phyloP scores from a whole-genome alignment of 129 eudicot species.

The Logfia minima region DNA sequence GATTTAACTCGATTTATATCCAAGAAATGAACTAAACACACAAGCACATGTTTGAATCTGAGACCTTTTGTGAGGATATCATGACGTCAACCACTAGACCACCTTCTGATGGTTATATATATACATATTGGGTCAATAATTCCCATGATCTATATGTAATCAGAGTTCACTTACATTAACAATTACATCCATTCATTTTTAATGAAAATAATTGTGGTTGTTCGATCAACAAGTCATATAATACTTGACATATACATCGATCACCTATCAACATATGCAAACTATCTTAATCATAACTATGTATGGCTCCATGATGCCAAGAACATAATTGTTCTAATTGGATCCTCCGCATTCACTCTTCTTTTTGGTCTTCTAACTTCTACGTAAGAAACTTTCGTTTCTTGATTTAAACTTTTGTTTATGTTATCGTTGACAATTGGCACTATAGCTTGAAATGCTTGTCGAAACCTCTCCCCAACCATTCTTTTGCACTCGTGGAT shows the following conservation, averaged over 20 bases:
- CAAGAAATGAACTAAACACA: neutral
- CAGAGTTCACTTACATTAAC: neutral
- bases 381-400: conserved; percentile 17
- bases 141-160: conserved; percentile 1
- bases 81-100: no score
- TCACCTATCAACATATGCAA: neutral
- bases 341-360: conserved; percentile 49
- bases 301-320: conserved; percentile 81
- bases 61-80: no score
- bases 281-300: conserved; percentile 10
- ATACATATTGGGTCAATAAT: neutral
- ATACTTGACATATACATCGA: conserved; percentile 1
- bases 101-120: no score
- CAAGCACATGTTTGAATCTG: no score
- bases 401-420: neutral
- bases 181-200: neutral
- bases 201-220: conserved; percentile 20
- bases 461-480: conserved; percentile 46
- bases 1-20: no score
- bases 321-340: conserved; percentile 72
- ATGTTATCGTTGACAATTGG: conserved; percentile 8
- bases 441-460: conserved; percentile 30
- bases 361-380: conserved; percentile 36
- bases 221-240: conserved; percentile 16
- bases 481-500: conserved; percentile 52